Percentiles rank a stretch among this genome's conserved stretches.
phyloP scores from a whole-genome alignment of 768 basidiomycete species.

The Royoungia palumana region DNA sequence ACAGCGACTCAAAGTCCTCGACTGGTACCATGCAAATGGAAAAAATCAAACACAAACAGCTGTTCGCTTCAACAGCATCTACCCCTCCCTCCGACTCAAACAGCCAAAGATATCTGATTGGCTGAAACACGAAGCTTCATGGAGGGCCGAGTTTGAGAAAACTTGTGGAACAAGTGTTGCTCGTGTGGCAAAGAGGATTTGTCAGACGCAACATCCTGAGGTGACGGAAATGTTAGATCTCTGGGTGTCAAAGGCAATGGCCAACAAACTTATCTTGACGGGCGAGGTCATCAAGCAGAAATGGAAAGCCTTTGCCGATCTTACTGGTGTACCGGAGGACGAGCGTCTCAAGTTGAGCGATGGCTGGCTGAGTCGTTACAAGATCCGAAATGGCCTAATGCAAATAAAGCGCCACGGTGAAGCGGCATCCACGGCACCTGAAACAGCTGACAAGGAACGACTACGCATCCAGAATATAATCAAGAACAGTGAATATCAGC shows the following conservation, averaged over 20 bases:
- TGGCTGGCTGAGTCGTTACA: slow-evolving; percentile 23
- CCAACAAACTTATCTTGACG: slow-evolving; percentile 30
- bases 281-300: slow-evolving; percentile 17
- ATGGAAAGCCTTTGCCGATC: slow-evolving; percentile 11
- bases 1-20: slow-evolving; percentile 15
- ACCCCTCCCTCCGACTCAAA: slow-evolving; percentile 32
- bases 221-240: slow-evolving; percentile 35
- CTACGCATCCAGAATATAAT: slow-evolving; percentile 28
- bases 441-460: slow-evolving; percentile 26
- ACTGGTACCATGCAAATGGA: slow-evolving; percentile 35
- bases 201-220: slow-evolving; percentile 34
- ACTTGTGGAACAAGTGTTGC: background rate
- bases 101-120: slow-evolving; percentile 34
- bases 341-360: slow-evolving; percentile 32
- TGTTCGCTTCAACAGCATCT: slow-evolving; percentile 29
- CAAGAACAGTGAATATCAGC: slow-evolving; percentile 14
- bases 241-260: slow-evolving; percentile 39
- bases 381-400: background rate
- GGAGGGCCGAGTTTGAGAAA: slow-evolving; percentile 17
- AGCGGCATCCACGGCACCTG: slow-evolving; percentile 27
- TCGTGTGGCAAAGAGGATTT: background rate
- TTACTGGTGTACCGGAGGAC: slow-evolving; percentile 30
- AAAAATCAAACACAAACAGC: slow-evolving; percentile 32
- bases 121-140: slow-evolving; percentile 31
- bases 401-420: slow-evolving; percentile 29